Percentiles rank a stretch among this genome's conserved stretches.
phyloP scores from a whole-genome alignment of 176 grass and related monocot genomes.

The Thalia dealbata region DNA sequence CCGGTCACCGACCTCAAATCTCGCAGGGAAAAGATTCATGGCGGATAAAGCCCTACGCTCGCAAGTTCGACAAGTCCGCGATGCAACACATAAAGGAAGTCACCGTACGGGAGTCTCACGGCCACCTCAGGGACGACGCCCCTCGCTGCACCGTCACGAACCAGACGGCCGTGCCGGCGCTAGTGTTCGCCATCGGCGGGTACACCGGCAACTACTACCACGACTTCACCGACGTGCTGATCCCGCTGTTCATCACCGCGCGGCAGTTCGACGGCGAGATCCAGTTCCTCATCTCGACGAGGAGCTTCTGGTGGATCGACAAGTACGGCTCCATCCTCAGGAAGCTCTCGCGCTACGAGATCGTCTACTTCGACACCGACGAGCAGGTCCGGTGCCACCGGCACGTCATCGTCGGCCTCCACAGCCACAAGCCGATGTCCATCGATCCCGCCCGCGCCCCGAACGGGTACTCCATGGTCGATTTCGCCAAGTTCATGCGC shows the following conservation, averaged over 20 bases:
- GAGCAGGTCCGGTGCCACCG: slow-evolving; percentile 65
- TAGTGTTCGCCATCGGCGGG: slow-evolving; percentile 71
- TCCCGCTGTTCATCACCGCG: slow-evolving; percentile 82
- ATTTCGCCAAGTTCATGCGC: slow-evolving; percentile 84
- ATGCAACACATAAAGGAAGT: slow-evolving; percentile 54
- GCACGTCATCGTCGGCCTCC: slow-evolving; percentile 63
- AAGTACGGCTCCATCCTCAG: slow-evolving; percentile 59
- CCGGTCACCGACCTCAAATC: not conserved
- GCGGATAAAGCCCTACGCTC: slow-evolving; percentile 75
- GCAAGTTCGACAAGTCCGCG: slow-evolving; percentile 69
- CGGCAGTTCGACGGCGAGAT: slow-evolving; percentile 84
- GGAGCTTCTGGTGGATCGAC: slow-evolving; percentile 58
- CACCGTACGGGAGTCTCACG: slow-evolving; percentile 30
- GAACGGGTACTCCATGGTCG: slow-evolving; percentile 65
- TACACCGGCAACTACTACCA: slow-evolving; percentile 92
- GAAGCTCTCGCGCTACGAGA: slow-evolving; percentile 56
- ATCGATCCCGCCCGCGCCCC: slow-evolving; percentile 66
- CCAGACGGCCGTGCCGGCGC: slow-evolving; percentile 38
- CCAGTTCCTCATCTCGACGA: slow-evolving; percentile 64
- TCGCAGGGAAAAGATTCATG: slow-evolving; percentile 8
- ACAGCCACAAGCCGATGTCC: slow-evolving; percentile 75
- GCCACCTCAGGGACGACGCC: slow-evolving; percentile 29
- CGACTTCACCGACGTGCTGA: slow-evolving; percentile 79
- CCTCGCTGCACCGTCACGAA: slow-evolving; percentile 44
- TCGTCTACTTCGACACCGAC: slow-evolving; percentile 58